Evolutionary conservation across 306 rosid species (phyloP), one percentile per base, ranked within the genome.

Genomic region (Gastrolobium bilobum): DNA sequence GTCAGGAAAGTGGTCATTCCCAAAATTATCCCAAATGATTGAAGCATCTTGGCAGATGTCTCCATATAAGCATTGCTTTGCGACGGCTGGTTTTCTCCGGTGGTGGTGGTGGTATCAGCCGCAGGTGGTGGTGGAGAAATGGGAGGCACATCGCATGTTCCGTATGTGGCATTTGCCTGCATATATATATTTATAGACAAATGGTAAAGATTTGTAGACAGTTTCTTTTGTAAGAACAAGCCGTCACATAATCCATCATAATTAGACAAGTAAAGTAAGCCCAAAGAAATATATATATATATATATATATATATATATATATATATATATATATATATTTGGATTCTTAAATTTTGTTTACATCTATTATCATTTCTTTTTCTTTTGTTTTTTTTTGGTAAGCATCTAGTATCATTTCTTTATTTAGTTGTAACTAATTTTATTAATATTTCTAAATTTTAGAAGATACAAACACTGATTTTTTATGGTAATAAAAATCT

Each of bases 101-200:
- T 33, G 6, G 78, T n/a, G 1, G 58, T 29, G 14, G 62, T 37
- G 4, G 81, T 37, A 0, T 29, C 77, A 0, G 90, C 91, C 4
- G 91, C 93, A 2, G 94, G 94, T 4, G 94, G 93, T 2, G 94
- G 97, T 5, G 94, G 97, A 80, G 97, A 78, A 71, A 87, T 61
- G 38, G 58, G 79, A 59, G 94, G 92, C 71, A 85, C 89, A 3
- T 87, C 89, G 10, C 97, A 90, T n/a, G 87, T 77, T 5, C 94
- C 97, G 54, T 29, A 84, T 34, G 87, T 80, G 5, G 86, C 82
- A 59, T 90, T 85, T 44, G 34, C 87, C 97, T 91, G 88, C 68
- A 54, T 10, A 43, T 43, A 43, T 43, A 57, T 63, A 34, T 61
- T 73, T 42, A 11, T 11, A 71, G 31, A 79, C 43, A 58, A 46